Evolutionary conservation across 371 early-diverging fungal genomes (phyloP).

Genomic region (Mortierella sp.): DNA sequence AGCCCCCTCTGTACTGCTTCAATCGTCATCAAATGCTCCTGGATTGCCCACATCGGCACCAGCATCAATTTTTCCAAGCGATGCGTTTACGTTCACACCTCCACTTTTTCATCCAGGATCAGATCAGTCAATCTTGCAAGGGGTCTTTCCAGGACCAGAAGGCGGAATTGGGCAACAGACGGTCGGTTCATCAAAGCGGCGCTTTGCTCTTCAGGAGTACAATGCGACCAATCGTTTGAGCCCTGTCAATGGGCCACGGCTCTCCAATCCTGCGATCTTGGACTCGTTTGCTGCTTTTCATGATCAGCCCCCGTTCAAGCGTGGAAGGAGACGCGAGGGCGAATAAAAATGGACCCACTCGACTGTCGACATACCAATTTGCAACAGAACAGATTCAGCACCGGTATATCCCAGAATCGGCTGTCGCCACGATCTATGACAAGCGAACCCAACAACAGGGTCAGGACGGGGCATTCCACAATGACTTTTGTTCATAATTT

Average conservation of each 20-base stretch:
- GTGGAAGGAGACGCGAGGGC: constrained; percentile 45
- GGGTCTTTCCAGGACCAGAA: constrained; percentile 43
- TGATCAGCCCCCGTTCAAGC: constrained; percentile 49
- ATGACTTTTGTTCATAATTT: too few species aligned
- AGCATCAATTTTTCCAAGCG: constrained; percentile 38
- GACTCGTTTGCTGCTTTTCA: constrained; percentile 40
- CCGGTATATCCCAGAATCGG: too few species aligned
- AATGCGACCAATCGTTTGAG: constrained; percentile 32
- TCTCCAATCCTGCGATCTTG: constrained; percentile 30
- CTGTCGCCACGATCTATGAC: too few species aligned
- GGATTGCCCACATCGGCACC: constrained; percentile 23
- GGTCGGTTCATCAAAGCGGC: constrained; percentile 41
- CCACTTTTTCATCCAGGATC: constrained; percentile 44
- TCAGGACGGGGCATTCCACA: too few species aligned
- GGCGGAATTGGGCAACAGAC: constrained; percentile 53
- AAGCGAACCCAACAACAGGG: too few species aligned
- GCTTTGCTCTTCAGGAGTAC: constrained; percentile 45
- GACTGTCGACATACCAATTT: not conserved
- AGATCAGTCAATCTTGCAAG: constrained; percentile 37
- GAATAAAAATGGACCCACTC: constrained; percentile 11
- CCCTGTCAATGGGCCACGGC: constrained; percentile 25
- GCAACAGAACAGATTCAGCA: too few species aligned
- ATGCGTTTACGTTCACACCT: constrained; percentile 45
- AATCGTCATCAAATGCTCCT: constrained; percentile 14
- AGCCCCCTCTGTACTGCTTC: constrained; percentile 15